Base-by-base conservation (phyloP, 2,329 filamentous ascomycete genomes). In the Xylaria sp. region DNA sequence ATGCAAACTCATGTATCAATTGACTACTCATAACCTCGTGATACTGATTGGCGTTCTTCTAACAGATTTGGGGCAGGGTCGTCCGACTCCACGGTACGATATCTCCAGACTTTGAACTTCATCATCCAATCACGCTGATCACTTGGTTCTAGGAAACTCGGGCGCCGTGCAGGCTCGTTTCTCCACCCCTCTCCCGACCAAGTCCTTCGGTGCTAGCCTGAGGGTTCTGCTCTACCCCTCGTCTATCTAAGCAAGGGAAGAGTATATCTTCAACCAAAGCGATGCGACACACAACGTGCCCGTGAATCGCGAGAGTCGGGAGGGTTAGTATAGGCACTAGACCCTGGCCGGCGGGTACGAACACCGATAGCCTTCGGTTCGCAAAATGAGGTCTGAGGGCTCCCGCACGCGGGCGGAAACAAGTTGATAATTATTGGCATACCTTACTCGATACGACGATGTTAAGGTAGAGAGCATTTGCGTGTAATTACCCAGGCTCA, bases 1-100 rank as follows among this genome's bases (percentile, higher is more conserved):
- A 63, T 19, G 60, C 52, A 44, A 31, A 43, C 13, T 31, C n/a
- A 9, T 6, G n/a, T n/a, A 8, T 35, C 35, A 25, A 53, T 40
- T 41, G 21, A 15, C 19, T 3, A 13, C 11, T 2, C 13, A 3
- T 23, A 10, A 54, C 25, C 11, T 33, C 19, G 7, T 40, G 40
- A 49, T 48, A 48, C 58, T 64, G 33, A 63, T 19, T 2, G 13
- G 4, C 11, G 4, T 43, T 29, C 19, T 3, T 5, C 44, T 54
- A 9, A 25, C n/a, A 65, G 63, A 65, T 63, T 15, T 65, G 63
- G 63, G 63, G 63, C 56, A 65, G 63, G 48, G 53, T 65, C 8
- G 56, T 63, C 35, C 60, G 63, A 55, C 19, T 54, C 8, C 63
- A 65, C 47, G 63, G 63, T 65, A 65, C 43, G 54, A 49, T 38